Evolutionary conservation across 768 basidiomycete genomes (phyloP).

Genomic region (Brasilioporus rufonigricans): DNA sequence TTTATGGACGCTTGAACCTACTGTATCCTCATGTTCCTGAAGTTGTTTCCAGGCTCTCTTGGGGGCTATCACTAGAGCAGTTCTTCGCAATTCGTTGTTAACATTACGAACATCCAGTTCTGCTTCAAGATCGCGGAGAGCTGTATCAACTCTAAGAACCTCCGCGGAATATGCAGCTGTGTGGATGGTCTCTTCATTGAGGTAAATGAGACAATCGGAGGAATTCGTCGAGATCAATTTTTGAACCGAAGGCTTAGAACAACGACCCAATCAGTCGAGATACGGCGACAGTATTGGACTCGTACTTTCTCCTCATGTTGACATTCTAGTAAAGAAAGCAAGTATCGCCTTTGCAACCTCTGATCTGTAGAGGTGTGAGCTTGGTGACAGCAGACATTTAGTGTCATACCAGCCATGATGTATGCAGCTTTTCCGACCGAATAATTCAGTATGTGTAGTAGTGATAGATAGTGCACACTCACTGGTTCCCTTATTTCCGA

Average conservation of each 20-base stretch:
- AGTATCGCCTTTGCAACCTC: conserved; percentile 52
- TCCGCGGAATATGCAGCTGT: conserved; percentile 59
- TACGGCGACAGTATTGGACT: conserved; percentile 9
- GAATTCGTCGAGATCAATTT: conserved; percentile 41
- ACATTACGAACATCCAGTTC: conserved; percentile 49
- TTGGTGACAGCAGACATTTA: conserved; percentile 1
- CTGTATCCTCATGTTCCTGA: conserved; percentile 48
- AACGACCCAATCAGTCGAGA: conserved; percentile 49
- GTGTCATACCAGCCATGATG: conserved; percentile 60
- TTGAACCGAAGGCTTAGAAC: conserved; percentile 17
- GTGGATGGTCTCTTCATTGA: conserved; percentile 63
- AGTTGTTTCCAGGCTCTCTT: conserved; percentile 45
- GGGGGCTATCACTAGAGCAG: conserved; percentile 42
- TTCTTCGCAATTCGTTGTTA: conserved; percentile 41
- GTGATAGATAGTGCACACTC: conserved; percentile 18
- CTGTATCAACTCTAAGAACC: conserved; percentile 44
- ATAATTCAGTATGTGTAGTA: conserved; percentile 8
- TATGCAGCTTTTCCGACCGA: conserved; percentile 49
- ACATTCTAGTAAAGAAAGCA: conserved; percentile 64
- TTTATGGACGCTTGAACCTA: conserved; percentile 26
- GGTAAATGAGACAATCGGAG: conserved; percentile 55
- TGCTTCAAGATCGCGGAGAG: conserved; percentile 44
- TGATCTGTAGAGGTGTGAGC: conserved; percentile 43
- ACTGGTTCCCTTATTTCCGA: conserved; percentile 74
- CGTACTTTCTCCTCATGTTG: conserved; percentile 84